Conservation (phyloP, 2,329 filamentous ascomycete species). For the Calonectria leucothoes region DNA sequence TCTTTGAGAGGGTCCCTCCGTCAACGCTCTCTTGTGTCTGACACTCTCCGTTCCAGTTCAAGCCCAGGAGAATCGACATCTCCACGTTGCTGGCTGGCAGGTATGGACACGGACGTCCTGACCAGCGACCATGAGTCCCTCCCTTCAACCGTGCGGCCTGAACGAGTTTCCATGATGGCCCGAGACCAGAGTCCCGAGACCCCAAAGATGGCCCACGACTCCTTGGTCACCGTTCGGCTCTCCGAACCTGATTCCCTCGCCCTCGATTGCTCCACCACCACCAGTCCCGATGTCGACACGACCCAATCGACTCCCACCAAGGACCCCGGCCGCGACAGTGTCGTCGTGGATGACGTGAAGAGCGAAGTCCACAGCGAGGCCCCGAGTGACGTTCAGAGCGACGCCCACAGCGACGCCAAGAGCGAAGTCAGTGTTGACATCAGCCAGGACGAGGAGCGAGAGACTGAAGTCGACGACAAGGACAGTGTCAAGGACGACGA, state of each 20-base stretch:
- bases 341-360: conserved; percentile 5
- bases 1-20: conserved; percentile 34
- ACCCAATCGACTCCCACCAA: conserved; percentile 43
- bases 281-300: conserved; percentile 28
- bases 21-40: conserved; percentile 42
- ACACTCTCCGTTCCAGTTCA: conserved; percentile 44
- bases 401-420: conserved; percentile 1
- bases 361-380: neutral
- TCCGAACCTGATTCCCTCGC: conserved; percentile 70
- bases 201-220: conserved; percentile 67
- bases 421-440: conserved; percentile 15
- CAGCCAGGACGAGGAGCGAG: conserved; percentile 15
- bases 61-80: conserved; percentile 26
- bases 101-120: conserved; percentile 44
- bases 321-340: conserved; percentile 20
- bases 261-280: conserved; percentile 50
- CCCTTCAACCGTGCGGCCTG: conserved; percentile 36
- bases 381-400: neutral
- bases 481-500: conserved; percentile 4
- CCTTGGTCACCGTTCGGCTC: conserved; percentile 81
- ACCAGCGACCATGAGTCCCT: conserved; percentile 42
- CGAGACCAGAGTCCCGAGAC: conserved; percentile 45
- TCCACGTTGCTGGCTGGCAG: conserved; percentile 33
- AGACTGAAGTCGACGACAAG: conserved; percentile 25
- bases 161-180: conserved; percentile 36